phyloP scores from a whole-genome alignment of 345 rosid genomes.

The Acer saccharum region DNA sequence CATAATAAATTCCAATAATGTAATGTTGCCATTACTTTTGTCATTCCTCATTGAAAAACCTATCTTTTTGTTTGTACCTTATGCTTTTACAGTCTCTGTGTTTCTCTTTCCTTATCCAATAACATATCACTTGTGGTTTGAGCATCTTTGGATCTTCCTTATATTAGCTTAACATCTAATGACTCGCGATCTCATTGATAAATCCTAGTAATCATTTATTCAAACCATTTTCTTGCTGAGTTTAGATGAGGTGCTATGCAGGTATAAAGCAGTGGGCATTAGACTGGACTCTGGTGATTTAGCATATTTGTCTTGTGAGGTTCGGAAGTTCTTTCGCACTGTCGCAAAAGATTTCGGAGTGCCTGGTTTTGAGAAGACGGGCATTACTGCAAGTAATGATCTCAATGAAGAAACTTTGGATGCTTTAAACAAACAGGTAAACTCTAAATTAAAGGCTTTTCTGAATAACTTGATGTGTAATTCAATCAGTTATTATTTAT shows the following conservation, averaged over 20 bases:
- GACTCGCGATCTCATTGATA: not conserved
- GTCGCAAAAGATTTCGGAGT: conserved; percentile 75
- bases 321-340: conserved; percentile 63
- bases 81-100: not conserved
- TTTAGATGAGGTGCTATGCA: conserved; percentile 36
- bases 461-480: conserved; percentile 11
- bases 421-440: conserved; percentile 93
- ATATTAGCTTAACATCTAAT: not conserved
- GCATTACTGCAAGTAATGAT: conserved; percentile 92
- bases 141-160: conserved; percentile 3
- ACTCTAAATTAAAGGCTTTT: conserved; percentile 1
- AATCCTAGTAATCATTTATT: not conserved
- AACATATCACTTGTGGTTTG: conserved; percentile 1
- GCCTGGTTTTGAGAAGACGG: conserved; percentile 68
- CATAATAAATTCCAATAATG: not conserved
- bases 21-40: conserved; percentile 5
- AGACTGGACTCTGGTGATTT: conserved; percentile 97
- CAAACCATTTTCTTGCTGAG: conserved; percentile 16
- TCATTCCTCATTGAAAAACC: not conserved
- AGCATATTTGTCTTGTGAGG: conserved; percentile 82
- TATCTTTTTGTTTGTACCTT: not conserved
- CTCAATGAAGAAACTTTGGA: conserved; percentile 95
- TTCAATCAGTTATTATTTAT: conserved; percentile 7
- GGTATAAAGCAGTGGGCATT: conserved; percentile 87
- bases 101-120: not conserved